A percentile compares a stretch with the other conserved stretches of the same genome.
Conservation (phyloP, 2,329 filamentous ascomycete genomes). For the Hymenoscyphus fraxineus region DNA sequence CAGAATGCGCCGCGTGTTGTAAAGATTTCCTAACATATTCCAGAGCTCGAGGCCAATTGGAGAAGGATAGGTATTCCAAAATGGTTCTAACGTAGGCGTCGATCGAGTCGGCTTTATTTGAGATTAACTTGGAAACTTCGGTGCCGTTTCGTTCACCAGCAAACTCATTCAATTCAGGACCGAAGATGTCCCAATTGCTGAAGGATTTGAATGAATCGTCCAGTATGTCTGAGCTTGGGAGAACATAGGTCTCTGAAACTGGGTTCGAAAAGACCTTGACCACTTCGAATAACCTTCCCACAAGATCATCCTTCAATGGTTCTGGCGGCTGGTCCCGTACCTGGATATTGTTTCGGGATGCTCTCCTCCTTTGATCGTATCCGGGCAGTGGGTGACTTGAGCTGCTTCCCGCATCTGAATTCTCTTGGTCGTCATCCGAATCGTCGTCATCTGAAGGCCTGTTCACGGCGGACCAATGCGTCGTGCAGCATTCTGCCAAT, state of each 20-base stretch:
- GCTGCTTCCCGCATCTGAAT: conserved; percentile 20
- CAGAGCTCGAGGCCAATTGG: conserved; percentile 58
- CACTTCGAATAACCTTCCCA: conserved; percentile 52
- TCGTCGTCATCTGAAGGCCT: conserved; percentile 21
- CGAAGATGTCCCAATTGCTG: conserved; percentile 30
- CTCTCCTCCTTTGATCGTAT: conserved; percentile 24
- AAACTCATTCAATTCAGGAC: conserved; percentile 28
- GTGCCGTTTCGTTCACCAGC: conserved; percentile 30
- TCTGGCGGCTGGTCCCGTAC: conserved; percentile 27
- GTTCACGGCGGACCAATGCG: conserved; percentile 52
- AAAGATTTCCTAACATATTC: conserved; percentile 51
- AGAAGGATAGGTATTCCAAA: conserved; percentile 61
- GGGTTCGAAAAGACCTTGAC: conserved; percentile 56
- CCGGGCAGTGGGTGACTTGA: conserved; percentile 13
- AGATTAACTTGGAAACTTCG: conserved; percentile 30
- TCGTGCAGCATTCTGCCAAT: conserved; percentile 61
- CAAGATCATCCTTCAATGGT: conserved; percentile 47
- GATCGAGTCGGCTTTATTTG: conserved; percentile 41
- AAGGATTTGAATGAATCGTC: conserved; percentile 41
- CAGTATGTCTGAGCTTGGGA: conserved; percentile 55
- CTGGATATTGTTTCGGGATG: conserved; percentile 27
- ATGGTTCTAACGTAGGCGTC: conserved; percentile 54
- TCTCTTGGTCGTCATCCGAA: conserved; percentile 22
- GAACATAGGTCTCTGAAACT: conserved; percentile 52
- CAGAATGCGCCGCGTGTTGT: conserved; percentile 30